Evolutionary conservation across 2,329 filamentous ascomycete genomes (phyloP).

Genomic region (Myriosclerotinia curreyana): DNA sequence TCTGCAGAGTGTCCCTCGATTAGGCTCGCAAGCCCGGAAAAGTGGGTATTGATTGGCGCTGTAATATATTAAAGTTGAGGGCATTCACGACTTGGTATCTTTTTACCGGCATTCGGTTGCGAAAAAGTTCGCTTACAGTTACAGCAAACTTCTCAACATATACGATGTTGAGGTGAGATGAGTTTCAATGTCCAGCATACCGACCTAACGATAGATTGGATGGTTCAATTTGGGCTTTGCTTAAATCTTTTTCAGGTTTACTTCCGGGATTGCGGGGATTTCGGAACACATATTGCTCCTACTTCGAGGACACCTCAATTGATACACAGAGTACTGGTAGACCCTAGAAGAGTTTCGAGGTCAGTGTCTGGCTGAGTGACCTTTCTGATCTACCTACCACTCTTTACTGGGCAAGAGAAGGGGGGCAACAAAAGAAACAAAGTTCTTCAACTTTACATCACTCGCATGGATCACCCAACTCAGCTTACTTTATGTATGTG

Average conservation of each 20-base stretch:
- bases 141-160: not conserved
- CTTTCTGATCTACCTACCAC: not conserved
- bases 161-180: not conserved
- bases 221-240: not conserved
- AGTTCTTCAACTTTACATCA: conserved; percentile 2
- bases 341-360: not conserved
- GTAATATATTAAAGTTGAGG: conserved; percentile 12
- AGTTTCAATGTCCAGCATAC: not conserved
- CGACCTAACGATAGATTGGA: not conserved
- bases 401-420: not conserved
- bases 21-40: not conserved
- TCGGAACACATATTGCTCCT: not conserved
- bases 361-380: not conserved
- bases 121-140: not conserved
- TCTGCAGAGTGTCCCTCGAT: not conserved
- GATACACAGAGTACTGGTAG: not conserved
- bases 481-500: conserved; percentile 1
- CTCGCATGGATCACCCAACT: conserved; percentile 1
- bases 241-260: not conserved
- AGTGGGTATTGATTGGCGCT: not conserved
- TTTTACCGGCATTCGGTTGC: not conserved
- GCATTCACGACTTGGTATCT: conserved; percentile 1
- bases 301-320: too few species aligned
- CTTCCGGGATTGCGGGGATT: conserved; percentile 1
- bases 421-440: conserved; percentile 2